phyloP scores from a whole-genome alignment of 257 asterid genomes.

The Petunia axillaris region DNA sequence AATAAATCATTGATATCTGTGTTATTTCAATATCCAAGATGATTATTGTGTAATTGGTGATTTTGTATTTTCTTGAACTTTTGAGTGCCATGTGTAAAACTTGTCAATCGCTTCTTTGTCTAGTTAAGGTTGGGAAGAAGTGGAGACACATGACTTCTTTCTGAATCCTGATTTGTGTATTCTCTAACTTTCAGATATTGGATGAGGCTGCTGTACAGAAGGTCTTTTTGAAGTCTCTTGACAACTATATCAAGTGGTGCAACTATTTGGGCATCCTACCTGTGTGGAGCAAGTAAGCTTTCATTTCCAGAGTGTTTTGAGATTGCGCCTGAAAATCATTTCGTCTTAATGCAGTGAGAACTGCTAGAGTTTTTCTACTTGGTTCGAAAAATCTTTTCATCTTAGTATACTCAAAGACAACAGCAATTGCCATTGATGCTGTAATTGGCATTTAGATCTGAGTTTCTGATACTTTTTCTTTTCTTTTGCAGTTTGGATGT shows the following conservation, averaged over 20 bases:
- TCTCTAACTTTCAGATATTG: conserved; percentile 60
- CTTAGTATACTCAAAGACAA: not conserved
- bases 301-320: conserved; percentile 7
- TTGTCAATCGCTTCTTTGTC: not conserved
- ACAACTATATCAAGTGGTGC: conserved; percentile 96
- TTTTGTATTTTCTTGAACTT: not conserved
- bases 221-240: conserved; percentile 88
- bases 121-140: not conserved
- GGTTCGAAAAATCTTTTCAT: conserved; percentile 10
- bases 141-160: not conserved
- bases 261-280: conserved; percentile 77
- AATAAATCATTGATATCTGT: not conserved
- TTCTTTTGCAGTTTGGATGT: conserved; percentile 71
- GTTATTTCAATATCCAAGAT: conserved; percentile 2
- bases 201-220: conserved; percentile 95
- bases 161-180: not conserved
- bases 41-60: not conserved
- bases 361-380: conserved; percentile 17
- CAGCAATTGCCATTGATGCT: not conserved
- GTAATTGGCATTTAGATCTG: conserved; percentile 18
- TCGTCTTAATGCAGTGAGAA: not conserved
- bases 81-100: conserved; percentile 7
- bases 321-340: not conserved
- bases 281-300: conserved; percentile 95
- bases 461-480: not conserved